Percentiles rank a stretch among this genome's conserved stretches.
Evolutionary conservation across 169 alveolate species (phyloP).

Genomic region (Plasmodium vivax): DNA sequence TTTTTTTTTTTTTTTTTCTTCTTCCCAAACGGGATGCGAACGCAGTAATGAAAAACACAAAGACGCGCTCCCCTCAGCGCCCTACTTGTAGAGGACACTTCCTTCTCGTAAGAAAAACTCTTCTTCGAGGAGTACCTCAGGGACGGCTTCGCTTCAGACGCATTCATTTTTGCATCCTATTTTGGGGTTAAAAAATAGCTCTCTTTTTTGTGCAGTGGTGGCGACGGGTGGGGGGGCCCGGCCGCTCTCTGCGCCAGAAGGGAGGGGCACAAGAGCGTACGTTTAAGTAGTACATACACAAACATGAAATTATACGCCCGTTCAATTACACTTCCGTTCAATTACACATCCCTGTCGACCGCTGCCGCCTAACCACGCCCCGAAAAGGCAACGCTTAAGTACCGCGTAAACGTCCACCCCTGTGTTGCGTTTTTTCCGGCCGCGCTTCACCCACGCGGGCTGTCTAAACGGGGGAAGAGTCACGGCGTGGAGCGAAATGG

Average conservation of each 20-base stretch:
- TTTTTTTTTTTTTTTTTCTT: too few species aligned
- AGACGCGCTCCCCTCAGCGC: not conserved
- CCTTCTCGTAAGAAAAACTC: conserved; percentile 51
- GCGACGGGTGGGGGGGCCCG: not conserved
- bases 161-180: conserved; percentile 38
- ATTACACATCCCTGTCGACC: not conserved
- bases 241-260: not conserved
- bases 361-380: not conserved
- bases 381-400: not conserved
- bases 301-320: not conserved
- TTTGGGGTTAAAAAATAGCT: not conserved
- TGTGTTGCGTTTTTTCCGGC: not conserved
- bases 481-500: not conserved
- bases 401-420: not conserved
- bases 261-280: not conserved
- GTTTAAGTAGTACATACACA: not conserved
- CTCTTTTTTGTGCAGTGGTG: not conserved
- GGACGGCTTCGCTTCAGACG: conserved; percentile 52
- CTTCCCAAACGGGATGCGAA: not conserved
- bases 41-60: not conserved
- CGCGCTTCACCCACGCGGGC: not conserved
- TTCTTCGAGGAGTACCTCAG: conserved; percentile 47
- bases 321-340: not conserved
- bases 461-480: not conserved
- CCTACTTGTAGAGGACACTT: conserved; percentile 57